These are phyloP conservation scores for Rhodotorula kratochvilovae DNA, from an alignment of 768 basidiomycete species.

Conservation along the genomic window DNA sequence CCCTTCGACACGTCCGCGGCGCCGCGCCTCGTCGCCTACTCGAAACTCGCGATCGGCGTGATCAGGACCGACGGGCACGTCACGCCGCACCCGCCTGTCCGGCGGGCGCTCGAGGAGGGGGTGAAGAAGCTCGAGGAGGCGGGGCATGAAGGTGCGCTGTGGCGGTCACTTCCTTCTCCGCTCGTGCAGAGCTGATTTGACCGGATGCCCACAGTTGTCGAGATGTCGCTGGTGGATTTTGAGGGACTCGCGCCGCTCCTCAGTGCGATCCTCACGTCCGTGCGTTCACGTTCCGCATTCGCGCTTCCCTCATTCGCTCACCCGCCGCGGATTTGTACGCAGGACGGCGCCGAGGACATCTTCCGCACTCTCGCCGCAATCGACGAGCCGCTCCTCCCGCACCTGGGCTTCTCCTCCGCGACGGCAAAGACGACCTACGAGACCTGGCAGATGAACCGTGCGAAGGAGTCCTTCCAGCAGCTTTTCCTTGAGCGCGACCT, in stretches of 20 bases:
- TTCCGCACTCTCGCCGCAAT: neutral
- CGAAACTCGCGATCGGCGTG: neutral
- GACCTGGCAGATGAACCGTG: constrained; percentile 1
- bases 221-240: no score
- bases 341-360: constrained; percentile 26
- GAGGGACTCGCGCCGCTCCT: neutral
- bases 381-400: constrained; percentile 7
- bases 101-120: neutral
- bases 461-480: constrained; percentile 7
- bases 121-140: neutral
- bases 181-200: no score
- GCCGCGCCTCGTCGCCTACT: constrained; percentile 32
- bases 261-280: no score
- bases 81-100: neutral
- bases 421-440: constrained; percentile 5
- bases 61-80: neutral
- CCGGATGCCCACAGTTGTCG: constrained; percentile 13
- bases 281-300: no score
- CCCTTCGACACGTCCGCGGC: constrained; percentile 11
- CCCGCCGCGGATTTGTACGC: neutral
- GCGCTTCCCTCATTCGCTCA: no score
- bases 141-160: constrained; percentile 17
- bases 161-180: no score
- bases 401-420: neutral
- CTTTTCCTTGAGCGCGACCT: no score